Conservation (phyloP, 768 basidiomycete species). For the Lactarius indigo region DNA sequence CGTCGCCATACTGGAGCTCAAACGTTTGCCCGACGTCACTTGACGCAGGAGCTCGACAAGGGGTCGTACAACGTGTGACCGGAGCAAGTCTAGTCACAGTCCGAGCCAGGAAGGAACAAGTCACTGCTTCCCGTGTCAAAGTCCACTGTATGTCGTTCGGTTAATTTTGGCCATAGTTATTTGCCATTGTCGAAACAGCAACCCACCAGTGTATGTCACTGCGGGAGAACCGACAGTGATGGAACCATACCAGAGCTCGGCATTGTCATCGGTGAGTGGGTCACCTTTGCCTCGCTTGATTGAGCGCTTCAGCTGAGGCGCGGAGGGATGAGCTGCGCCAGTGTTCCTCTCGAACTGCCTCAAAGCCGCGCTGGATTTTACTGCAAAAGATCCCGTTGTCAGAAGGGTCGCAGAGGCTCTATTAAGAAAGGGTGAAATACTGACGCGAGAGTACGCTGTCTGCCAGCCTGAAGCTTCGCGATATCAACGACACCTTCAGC, state of each 20-base stretch:
- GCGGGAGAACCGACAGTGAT: constrained; percentile 26
- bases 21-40: constrained; percentile 30
- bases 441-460: constrained; percentile 2
- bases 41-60: constrained; percentile 23
- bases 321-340: constrained; percentile 15
- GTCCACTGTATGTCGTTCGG: constrained; percentile 29
- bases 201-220: constrained; percentile 13
- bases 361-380: constrained; percentile 19
- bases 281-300: constrained; percentile 7
- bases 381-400: neutral
- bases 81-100: constrained; percentile 33
- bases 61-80: constrained; percentile 11
- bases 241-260: constrained; percentile 20
- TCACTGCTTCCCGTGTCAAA: constrained; percentile 39
- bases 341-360: constrained; percentile 20
- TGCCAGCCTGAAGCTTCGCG: neutral
- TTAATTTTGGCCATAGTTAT: neutral
- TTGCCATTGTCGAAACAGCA: neutral
- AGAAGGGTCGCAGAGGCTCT: neutral
- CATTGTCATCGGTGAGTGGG: constrained; percentile 9
- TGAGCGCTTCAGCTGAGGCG: neutral
- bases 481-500: constrained; percentile 8
- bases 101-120: constrained; percentile 35
- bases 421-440: neutral
- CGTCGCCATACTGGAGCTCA: constrained; percentile 37